Percentiles rank a stretch among this genome's conserved stretches.
phyloP scores from a whole-genome alignment of 1,284 basidiomycete species.

The Tremellales sp. region DNA sequence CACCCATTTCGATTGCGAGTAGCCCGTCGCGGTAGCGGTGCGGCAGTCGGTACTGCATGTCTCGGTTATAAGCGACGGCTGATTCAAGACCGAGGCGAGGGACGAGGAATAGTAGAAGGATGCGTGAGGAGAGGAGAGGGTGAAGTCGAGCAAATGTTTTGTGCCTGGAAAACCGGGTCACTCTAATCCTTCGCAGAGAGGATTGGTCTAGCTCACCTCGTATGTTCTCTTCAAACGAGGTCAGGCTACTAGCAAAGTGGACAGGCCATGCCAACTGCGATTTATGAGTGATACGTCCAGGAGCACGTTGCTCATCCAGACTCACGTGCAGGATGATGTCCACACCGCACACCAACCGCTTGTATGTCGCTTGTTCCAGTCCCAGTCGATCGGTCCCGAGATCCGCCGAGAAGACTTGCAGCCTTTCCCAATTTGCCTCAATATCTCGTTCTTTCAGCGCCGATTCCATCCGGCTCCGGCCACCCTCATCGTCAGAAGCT shows the following conservation, averaged over 20 bases:
- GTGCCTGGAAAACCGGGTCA: slow-evolving; percentile 15
- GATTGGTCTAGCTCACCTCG: slow-evolving; percentile 14
- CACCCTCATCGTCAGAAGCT: slow-evolving; percentile 28
- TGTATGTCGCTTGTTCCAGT: slow-evolving; percentile 10
- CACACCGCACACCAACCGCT: slow-evolving; percentile 10
- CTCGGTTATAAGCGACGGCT: slow-evolving; percentile 19
- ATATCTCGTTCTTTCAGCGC: slow-evolving; percentile 15
- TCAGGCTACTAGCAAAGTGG: slow-evolving; percentile 36
- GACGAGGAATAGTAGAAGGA: slow-evolving; percentile 33
- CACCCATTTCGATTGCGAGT: slow-evolving; percentile 51
- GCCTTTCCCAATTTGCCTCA: not conserved
- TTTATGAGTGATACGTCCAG: not conserved
- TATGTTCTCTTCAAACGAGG: slow-evolving; percentile 35
- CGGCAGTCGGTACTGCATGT: slow-evolving; percentile 33
- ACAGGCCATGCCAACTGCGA: slow-evolving; percentile 44
- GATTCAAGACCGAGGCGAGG: slow-evolving; percentile 31
- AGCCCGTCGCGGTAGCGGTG: slow-evolving; percentile 45
- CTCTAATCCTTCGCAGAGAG: not conserved
- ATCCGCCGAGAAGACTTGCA: slow-evolving; percentile 14
- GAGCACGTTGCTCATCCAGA: not conserved
- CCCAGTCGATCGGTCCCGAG: slow-evolving; percentile 15
- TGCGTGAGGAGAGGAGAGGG: slow-evolving; percentile 4
- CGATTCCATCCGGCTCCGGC: slow-evolving; percentile 17
- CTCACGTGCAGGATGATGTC: slow-evolving; percentile 31
- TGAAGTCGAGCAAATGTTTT: slow-evolving; percentile 26